Percentiles rank a stretch among this genome's conserved stretches.
These are phyloP conservation scores for Cynara cardunculus DNA, from an alignment of 129 eudicot species.

Conservation along the genomic window DNA sequence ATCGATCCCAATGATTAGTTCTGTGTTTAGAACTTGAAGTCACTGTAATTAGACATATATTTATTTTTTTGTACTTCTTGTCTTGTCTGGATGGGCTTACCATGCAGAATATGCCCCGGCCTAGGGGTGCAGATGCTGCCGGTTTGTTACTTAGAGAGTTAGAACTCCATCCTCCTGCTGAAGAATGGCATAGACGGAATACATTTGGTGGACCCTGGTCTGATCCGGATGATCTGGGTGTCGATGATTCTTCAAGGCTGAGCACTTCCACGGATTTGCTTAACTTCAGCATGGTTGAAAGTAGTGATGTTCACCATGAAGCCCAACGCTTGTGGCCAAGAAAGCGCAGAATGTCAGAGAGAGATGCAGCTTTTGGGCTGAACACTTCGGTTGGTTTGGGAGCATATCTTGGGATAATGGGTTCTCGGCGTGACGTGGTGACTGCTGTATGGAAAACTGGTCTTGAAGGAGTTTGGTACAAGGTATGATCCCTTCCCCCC, in stretches of 20 bases:
- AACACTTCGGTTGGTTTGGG: constrained; percentile 93
- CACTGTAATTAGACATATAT: background rate
- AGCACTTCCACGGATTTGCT: constrained; percentile 47
- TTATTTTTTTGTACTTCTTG: background rate
- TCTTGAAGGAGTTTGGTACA: constrained; percentile 96
- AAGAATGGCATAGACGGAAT: constrained; percentile 94
- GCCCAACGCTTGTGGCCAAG: constrained; percentile 86
- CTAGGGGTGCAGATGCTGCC: constrained; percentile 99
- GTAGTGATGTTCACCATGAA: constrained; percentile 48
- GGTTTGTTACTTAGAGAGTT: constrained; percentile 88
- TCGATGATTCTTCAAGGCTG: constrained; percentile 53
- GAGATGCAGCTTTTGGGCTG: constrained; percentile 97
- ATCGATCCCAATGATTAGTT: background rate
- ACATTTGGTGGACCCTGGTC: constrained; percentile 99
- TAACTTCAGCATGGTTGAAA: constrained; percentile 46
- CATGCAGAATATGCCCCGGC: constrained; percentile 93
- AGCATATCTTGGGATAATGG: constrained; percentile 97
- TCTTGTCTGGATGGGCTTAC: background rate
- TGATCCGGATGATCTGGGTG: constrained; percentile 70
- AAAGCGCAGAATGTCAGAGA: constrained; percentile 90
- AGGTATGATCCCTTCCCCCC: constrained; percentile 46
- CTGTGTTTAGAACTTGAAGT: background rate
- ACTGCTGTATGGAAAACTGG: constrained; percentile 98
- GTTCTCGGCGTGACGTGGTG: constrained; percentile 93
- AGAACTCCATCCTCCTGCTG: constrained; percentile 99